A percentile compares a stretch with the other conserved stretches of the same genome.
Evolutionary conservation across 1,284 basidiomycete genomes (phyloP).

Genomic region (Singerocomus inundabilis): DNA sequence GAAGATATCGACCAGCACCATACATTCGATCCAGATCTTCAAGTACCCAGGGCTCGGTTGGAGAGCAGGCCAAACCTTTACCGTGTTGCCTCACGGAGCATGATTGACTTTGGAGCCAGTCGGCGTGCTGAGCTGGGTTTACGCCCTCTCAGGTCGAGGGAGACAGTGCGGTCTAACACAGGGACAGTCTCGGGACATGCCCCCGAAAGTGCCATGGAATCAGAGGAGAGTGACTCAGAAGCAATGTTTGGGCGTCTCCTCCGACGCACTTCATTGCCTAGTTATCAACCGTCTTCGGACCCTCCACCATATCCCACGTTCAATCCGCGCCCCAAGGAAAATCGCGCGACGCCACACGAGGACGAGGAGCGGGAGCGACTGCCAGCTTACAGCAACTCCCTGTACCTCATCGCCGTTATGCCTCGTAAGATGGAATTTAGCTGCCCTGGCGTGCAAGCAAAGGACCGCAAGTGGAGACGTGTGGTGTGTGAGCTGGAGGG

Average conservation of each 20-base stretch:
- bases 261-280: constrained; percentile 35
- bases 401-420: constrained; percentile 84
- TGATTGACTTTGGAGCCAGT: constrained; percentile 39
- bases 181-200: constrained; percentile 14
- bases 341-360: constrained; percentile 13
- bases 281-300: constrained; percentile 31
- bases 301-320: constrained; percentile 38
- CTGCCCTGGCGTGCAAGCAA: constrained; percentile 81
- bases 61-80: constrained; percentile 28
- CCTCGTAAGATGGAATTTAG: constrained; percentile 95
- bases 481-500: constrained; percentile 92
- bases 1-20: constrained; percentile 2
- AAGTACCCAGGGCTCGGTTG: constrained; percentile 7
- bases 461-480: constrained; percentile 89
- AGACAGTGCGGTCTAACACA: constrained; percentile 11
- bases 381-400: constrained; percentile 79
- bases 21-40: constrained; percentile 4
- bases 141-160: constrained; percentile 14
- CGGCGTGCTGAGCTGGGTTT: constrained; percentile 17
- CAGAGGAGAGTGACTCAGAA: constrained; percentile 27
- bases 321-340: constrained; percentile 22
- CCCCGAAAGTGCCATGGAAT: constrained; percentile 13
- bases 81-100: constrained; percentile 48
- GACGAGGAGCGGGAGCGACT: constrained; percentile 78
- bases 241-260: constrained; percentile 25